Base-by-base conservation (phyloP, 2,329 filamentous ascomycete genomes). In the Geosmithia morbida region DNA sequence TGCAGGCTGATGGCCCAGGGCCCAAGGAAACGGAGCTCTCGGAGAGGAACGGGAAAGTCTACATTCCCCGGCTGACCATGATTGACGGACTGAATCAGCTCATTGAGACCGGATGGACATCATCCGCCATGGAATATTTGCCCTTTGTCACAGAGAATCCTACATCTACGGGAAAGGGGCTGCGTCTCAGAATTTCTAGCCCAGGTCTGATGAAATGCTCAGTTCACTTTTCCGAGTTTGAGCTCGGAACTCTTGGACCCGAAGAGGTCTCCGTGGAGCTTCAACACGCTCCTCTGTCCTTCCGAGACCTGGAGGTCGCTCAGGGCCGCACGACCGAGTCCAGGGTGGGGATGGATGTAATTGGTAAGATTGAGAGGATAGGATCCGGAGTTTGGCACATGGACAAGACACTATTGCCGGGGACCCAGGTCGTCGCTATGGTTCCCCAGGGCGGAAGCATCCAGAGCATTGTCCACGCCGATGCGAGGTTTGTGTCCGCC, bases 31-130 rank as follows among this genome's bases (percentile, higher is more conserved):
- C 61, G 1, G 72, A 76, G 49, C 75, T 66, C 50, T 63, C 63
- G 2, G 65, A 67, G 47, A 54, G 61, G 4, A 50, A 56, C 2
- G 62, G 63, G 2, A 55, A 55, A 22, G 47, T 74, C 2, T 66
- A 59, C 49, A 62, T 74, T 3, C 70, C 73, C 6, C 66, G 73
- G 3, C 58, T 76, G 2, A 54, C 59, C 42, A 65, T 67, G 0
- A 50, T 73, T 1, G 37, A 49, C 2, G 33, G 51, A 1, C 53
- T 76, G 26, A 76, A 75, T 50, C 54, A 54, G 5, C 49, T 69
- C n/a, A 65, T 76, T 2, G 71, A 74, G 51, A 54, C 58, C 37
- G 52, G 54, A 17, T 26, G 14, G n/a, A 10, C 41, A 10, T 33
- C 16, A 11, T n/a, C n/a, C 17, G 45, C 50, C 1, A 45, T 48